Conservation (phyloP, 176 grass and related monocot species). For the Dendrocalamus sinicus region DNA sequence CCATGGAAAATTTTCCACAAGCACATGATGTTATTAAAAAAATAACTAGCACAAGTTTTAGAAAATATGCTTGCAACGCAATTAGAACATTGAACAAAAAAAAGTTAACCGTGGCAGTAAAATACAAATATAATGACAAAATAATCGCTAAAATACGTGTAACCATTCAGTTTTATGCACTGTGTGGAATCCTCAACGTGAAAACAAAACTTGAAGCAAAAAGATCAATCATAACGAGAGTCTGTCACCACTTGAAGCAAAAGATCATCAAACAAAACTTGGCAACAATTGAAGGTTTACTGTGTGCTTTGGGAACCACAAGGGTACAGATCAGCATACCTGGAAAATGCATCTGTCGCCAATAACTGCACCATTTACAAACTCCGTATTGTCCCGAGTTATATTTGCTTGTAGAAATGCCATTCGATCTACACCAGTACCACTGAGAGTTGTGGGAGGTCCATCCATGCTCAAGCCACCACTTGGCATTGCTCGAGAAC, state of each 20-base stretch:
- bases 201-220: constrained; percentile 7
- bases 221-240: constrained; percentile 10
- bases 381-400: constrained; percentile 85
- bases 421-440: constrained; percentile 78
- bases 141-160: neutral
- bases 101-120: neutral
- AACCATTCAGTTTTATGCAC: neutral
- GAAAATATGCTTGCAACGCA: neutral
- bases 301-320: constrained; percentile 24
- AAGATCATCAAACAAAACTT: neutral
- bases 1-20: neutral
- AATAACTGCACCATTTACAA: constrained; percentile 78
- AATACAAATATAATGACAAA: neutral
- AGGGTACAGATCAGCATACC: constrained; percentile 49
- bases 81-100: constrained; percentile 13
- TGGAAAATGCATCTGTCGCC: constrained; percentile 93
- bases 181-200: neutral
- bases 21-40: neutral
- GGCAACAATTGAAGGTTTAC: constrained; percentile 1
- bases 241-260: neutral
- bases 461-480: constrained; percentile 92
- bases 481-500: constrained; percentile 74
- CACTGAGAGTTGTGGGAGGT: constrained; percentile 93
- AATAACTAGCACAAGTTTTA: constrained; percentile 18
- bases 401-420: constrained; percentile 88